Conservation (phyloP, 2,329 filamentous ascomycete genomes). For the Arthrobotrys sphaeroides region DNA sequence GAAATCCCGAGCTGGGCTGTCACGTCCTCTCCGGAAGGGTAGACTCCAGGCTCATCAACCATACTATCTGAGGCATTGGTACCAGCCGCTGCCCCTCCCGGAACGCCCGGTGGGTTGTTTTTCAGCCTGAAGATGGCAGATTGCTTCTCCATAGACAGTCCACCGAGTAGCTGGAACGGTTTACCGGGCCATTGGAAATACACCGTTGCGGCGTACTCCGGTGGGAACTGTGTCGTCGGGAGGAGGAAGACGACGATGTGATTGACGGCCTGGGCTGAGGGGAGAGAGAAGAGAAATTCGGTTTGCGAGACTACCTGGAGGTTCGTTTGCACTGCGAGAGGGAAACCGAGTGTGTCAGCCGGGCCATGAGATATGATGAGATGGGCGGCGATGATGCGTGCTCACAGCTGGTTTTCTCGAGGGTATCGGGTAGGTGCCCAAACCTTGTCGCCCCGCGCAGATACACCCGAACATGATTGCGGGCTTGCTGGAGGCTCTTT, state of each 20-base stretch:
- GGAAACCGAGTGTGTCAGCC: background rate
- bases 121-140: slow-evolving; percentile 79
- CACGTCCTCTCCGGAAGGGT: slow-evolving; percentile 34
- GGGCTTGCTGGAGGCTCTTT: slow-evolving; percentile 9
- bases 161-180: slow-evolving; percentile 85
- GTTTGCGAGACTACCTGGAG: slow-evolving; percentile 66
- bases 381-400: slow-evolving; percentile 5
- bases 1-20: slow-evolving; percentile 73
- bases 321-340: slow-evolving; percentile 65
- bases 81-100: slow-evolving; percentile 16
- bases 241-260: slow-evolving; percentile 91
- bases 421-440: slow-evolving; percentile 38
- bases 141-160: slow-evolving; percentile 87
- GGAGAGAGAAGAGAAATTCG: slow-evolving; percentile 70
- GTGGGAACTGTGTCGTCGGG: slow-evolving; percentile 77
- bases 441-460: slow-evolving; percentile 58
- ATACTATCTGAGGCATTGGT: slow-evolving; percentile 62
- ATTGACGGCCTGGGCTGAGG: slow-evolving; percentile 68
- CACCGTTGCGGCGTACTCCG: slow-evolving; percentile 83
- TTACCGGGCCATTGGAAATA: slow-evolving; percentile 77
- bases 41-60: slow-evolving; percentile 60
- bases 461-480: slow-evolving; percentile 58
- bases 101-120: slow-evolving; percentile 65
- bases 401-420: slow-evolving; percentile 37
- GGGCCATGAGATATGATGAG: slow-evolving; percentile 3